A percentile compares a stretch with the other conserved stretches of the same genome.
Conservation (phyloP, 2,329 filamentous ascomycete genomes). For the Diaporthe caulivora region DNA sequence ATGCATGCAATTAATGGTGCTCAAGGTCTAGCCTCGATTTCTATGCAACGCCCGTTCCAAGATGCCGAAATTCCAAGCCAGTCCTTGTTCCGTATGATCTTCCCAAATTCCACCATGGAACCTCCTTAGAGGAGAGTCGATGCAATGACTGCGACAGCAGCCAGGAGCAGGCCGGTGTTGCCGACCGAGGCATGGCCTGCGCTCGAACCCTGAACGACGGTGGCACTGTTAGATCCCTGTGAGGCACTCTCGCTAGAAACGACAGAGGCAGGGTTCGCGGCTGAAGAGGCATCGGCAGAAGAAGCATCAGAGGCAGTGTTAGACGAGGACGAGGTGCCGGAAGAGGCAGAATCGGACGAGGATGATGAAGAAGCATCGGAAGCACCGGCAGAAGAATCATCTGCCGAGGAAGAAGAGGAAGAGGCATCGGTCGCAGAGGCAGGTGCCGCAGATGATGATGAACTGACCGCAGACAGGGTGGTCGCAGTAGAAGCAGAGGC, state of each 20-base stretch:
- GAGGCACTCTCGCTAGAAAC: slow-evolving; percentile 21
- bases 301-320: slow-evolving; percentile 5
- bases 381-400: slow-evolving; percentile 1
- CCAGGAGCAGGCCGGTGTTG: slow-evolving; percentile 21
- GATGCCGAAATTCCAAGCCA: background rate
- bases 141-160: slow-evolving; percentile 25
- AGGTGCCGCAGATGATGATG: slow-evolving; percentile 24
- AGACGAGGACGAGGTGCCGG: background rate
- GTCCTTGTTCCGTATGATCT: background rate
- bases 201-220: slow-evolving; percentile 20
- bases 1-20: slow-evolving; percentile 3
- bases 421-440: slow-evolving; percentile 4
- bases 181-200: slow-evolving; percentile 3
- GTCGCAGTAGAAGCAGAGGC: background rate
- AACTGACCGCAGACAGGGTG: slow-evolving; percentile 18
- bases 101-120: background rate
- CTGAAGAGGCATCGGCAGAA: slow-evolving; percentile 7
- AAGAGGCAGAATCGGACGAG: background rate
- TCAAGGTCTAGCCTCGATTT: slow-evolving; percentile 26
- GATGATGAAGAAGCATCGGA: background rate
- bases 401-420: background rate
- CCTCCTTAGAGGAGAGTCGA: slow-evolving; percentile 2
- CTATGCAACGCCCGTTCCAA: slow-evolving; percentile 27
- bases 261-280: slow-evolving; percentile 22
- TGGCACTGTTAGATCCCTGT: slow-evolving; percentile 25